These are phyloP conservation scores for Funneliformis geosporum DNA, from an alignment of 192 early-diverging fungal genomes.

Conservation along the genomic window DNA sequence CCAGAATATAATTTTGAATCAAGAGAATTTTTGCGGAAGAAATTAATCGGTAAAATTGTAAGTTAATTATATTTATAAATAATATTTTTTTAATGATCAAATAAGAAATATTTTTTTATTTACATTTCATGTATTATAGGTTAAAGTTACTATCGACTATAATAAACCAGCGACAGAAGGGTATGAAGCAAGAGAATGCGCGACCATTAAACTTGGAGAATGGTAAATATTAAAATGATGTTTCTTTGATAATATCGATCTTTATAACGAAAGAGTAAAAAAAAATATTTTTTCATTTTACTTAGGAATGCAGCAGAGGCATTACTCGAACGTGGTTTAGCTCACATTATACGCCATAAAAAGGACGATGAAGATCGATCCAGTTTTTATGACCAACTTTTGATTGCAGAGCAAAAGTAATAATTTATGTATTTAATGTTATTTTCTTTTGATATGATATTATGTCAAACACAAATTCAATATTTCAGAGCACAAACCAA, in stretches of 20 bases:
- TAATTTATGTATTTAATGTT: neutral
- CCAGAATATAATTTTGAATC: conserved; percentile 86
- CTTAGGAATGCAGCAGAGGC: conserved; percentile 57
- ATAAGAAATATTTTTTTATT: too few relatives aligned
- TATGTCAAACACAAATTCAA: neutral
- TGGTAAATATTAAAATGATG: conserved; percentile 29
- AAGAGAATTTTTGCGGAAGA: conserved; percentile 83
- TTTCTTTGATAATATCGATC: neutral
- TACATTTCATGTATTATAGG: conserved; percentile 25
- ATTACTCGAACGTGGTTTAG: conserved; percentile 70
- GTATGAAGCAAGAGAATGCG: conserved; percentile 87
- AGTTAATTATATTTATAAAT: conserved; percentile 33
- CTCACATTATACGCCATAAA: conserved; percentile 77
- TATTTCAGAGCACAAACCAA: conserved; percentile 59
- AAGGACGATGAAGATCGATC: conserved; percentile 88
- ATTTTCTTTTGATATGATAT: neutral
- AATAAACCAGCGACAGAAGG: conserved; percentile 84
- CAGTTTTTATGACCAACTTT: conserved; percentile 80
- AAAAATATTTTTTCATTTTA: neutral
- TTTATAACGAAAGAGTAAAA: neutral
- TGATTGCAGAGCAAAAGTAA: conserved; percentile 75
- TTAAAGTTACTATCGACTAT: conserved; percentile 75
- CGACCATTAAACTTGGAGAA: conserved; percentile 70
- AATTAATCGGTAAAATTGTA: conserved; percentile 88
- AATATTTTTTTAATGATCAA: neutral